These are phyloP conservation scores for Zanthoxylum bungeanum DNA, from an alignment of 345 rosid species.

Conservation along the genomic window DNA sequence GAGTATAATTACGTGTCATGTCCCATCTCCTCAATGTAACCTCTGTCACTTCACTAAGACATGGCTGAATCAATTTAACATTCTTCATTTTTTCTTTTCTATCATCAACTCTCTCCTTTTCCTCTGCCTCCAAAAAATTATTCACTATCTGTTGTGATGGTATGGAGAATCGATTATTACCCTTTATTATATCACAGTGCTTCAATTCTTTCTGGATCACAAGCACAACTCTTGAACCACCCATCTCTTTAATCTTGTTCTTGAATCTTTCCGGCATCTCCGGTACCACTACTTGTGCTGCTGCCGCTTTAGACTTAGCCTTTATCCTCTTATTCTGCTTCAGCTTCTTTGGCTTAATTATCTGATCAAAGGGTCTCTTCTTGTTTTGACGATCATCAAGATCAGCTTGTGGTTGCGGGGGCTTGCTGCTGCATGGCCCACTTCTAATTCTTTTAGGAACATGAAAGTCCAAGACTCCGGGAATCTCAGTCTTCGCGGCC, in stretches of 20 bases:
- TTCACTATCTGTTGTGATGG: not conserved
- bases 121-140: not conserved
- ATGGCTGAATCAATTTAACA: not conserved
- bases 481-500: too few species aligned
- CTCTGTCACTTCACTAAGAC: not conserved
- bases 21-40: not conserved
- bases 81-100: not conserved
- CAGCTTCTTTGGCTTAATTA: too few species aligned
- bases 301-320: not conserved
- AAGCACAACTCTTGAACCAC: not conserved
- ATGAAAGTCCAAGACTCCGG: too few species aligned
- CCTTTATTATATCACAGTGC: fast-evolving
- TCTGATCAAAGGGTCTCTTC: not conserved
- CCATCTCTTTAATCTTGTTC: not conserved
- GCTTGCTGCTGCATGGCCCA: too few species aligned
- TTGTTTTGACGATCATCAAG: not conserved
- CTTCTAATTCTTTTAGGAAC: too few species aligned
- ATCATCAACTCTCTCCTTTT: not conserved
- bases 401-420: not conserved
- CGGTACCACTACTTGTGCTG: not conserved
- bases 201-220: not conserved
- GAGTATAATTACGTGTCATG: too few species aligned
- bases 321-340: not conserved
- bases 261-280: not conserved
- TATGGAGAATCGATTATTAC: not conserved